A percentile compares a stretch with the other conserved stretches of the same genome.
These are phyloP conservation scores for Exophiala calicioides DNA, from an alignment of 2,329 filamentous ascomycete genomes.

Conservation along the genomic window DNA sequence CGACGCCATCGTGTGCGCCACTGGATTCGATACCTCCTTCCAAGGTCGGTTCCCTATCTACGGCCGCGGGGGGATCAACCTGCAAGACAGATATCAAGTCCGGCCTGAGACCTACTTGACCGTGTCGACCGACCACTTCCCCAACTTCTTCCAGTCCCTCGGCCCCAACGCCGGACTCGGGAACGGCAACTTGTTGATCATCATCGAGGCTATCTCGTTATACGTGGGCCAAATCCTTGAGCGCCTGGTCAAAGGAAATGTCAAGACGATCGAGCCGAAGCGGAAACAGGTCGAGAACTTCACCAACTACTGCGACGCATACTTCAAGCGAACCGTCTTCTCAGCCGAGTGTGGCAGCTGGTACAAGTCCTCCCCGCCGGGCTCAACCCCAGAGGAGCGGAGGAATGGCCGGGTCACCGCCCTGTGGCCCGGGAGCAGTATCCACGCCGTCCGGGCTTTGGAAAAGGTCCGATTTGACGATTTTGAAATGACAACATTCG, in stretches of 20 bases:
- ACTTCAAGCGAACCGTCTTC: constrained; percentile 43
- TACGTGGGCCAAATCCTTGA: constrained; percentile 51
- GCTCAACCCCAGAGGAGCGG: constrained; percentile 31
- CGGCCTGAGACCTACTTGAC: constrained; percentile 40
- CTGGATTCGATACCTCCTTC: constrained; percentile 42
- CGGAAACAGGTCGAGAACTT: constrained; percentile 50
- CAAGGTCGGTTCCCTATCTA: constrained; percentile 39
- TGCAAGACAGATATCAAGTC: constrained; percentile 33
- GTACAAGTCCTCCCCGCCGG: constrained; percentile 48
- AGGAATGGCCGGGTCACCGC: constrained; percentile 44
- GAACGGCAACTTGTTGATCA: constrained; percentile 32
- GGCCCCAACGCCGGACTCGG: constrained; percentile 38
- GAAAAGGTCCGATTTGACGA: constrained; percentile 49
- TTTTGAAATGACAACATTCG: constrained; percentile 47
- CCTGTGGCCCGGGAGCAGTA: constrained; percentile 45
- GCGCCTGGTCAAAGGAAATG: constrained; percentile 50
- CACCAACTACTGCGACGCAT: constrained; percentile 49
- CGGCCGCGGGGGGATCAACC: constrained; percentile 33
- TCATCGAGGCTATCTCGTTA: constrained; percentile 24
- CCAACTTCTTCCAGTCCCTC: constrained; percentile 39
- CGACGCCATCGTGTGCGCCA: constrained; percentile 42
- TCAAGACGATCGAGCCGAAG: constrained; percentile 47
- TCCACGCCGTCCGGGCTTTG: constrained; percentile 39
- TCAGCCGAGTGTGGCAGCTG: constrained; percentile 50
- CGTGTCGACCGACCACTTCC: constrained; percentile 37